Evolutionary conservation across 1,284 basidiomycete species (phyloP).

Genomic region (Coniferiporia sulphurascens): DNA sequence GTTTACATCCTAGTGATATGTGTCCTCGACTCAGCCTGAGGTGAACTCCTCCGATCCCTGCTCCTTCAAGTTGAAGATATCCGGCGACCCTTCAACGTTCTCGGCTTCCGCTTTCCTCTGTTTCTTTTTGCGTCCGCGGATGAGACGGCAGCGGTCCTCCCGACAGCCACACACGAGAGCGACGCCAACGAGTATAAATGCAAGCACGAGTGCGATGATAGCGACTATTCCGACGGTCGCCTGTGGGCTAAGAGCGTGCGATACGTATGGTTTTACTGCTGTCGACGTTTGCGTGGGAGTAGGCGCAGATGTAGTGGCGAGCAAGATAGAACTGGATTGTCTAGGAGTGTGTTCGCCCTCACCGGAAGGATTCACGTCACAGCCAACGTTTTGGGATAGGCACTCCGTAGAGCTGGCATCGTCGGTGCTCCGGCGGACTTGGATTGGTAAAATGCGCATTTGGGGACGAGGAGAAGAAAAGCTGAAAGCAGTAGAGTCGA

Average conservation of each 20-base stretch:
- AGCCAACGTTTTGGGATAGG: constrained; percentile 5
- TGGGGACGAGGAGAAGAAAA: background rate
- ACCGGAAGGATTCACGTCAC: constrained; percentile 8
- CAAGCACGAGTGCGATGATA: constrained; percentile 11
- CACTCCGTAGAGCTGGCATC: constrained; percentile 14
- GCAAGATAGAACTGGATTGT: constrained; percentile 9
- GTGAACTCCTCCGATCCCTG: background rate
- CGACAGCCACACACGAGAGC: constrained; percentile 10
- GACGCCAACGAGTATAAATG: background rate
- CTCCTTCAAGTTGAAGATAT: background rate
- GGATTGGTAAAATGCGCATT: background rate
- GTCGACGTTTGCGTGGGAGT: background rate
- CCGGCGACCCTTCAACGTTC: background rate
- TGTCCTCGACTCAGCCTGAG: too few species aligned
- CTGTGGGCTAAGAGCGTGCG: constrained; percentile 2
- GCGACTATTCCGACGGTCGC: constrained; percentile 4
- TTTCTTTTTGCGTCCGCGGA: constrained; percentile 1
- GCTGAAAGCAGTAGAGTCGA: background rate
- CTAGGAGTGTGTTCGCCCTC: constrained; percentile 11
- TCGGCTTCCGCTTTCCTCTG: background rate
- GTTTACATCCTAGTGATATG: too few species aligned
- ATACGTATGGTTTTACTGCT: background rate
- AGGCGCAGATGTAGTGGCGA: constrained; percentile 1
- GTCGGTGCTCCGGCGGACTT: constrained; percentile 5
- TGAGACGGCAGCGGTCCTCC: constrained; percentile 13